Percentiles rank a stretch among this genome's conserved stretches.
phyloP scores from a whole-genome alignment of 345 rosid species.

The Diplotaxis tenuifolia region DNA sequence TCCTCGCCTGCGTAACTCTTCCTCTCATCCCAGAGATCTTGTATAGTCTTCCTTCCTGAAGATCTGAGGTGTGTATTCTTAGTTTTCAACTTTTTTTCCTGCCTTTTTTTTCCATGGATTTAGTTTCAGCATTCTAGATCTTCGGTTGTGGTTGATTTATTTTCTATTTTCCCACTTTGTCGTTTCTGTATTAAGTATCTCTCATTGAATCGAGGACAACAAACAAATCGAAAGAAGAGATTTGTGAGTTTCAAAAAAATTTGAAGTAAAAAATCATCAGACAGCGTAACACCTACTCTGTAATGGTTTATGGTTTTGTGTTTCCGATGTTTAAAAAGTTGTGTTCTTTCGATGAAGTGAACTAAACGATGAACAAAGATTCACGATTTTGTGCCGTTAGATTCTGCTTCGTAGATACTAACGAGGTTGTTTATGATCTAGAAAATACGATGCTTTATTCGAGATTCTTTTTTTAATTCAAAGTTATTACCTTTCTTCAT shows the following conservation, averaged over 20 bases:
- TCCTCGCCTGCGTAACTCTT: neutral
- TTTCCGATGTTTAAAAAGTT: conserved; percentile 15
- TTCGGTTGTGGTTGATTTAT: neutral
- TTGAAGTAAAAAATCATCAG: neutral
- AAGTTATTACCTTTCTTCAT: neutral
- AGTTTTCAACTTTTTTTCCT: neutral
- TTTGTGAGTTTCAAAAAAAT: neutral
- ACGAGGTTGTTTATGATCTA: conserved; percentile 37
- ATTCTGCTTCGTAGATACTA: conserved; percentile 30
- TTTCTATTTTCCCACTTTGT: neutral
- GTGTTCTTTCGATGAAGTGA: conserved; percentile 23
- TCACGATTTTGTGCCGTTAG: conserved; percentile 29
- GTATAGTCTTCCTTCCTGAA: neutral
- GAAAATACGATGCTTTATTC: conserved; percentile 23
- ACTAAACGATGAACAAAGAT: conserved; percentile 2
- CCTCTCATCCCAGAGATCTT: neutral
- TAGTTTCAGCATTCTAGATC: neutral
- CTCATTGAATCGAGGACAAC: conserved; percentile 26
- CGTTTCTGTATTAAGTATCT: conserved; percentile 34
- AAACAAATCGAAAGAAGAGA: neutral
- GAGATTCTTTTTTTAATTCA: conserved; percentile 9
- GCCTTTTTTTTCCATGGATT: neutral
- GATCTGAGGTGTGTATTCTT: conserved; percentile 25
- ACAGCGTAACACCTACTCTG: neutral
- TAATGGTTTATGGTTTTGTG: conserved; percentile 20